These are phyloP conservation scores for Peniophora sp. DNA, from an alignment of 1,284 basidiomycete species.

Conservation along the genomic window DNA sequence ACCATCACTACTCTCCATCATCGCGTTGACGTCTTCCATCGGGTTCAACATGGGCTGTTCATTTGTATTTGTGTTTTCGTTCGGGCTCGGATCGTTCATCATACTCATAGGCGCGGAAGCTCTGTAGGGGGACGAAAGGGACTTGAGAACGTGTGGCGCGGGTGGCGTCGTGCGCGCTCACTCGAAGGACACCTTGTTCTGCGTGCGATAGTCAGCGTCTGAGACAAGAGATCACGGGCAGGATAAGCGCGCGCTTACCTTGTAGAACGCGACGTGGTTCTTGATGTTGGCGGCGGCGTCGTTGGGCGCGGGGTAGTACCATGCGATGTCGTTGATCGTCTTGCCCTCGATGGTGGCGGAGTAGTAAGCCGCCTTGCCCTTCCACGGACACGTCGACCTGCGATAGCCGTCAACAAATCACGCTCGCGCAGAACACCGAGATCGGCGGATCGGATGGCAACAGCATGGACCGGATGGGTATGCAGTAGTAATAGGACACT, in stretches of 20 bases:
- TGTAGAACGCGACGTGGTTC: slow-evolving; percentile 59
- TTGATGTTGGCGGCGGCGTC: slow-evolving; percentile 48
- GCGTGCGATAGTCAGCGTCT: neutral
- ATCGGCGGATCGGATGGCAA: neutral
- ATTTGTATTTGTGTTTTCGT: too few species aligned
- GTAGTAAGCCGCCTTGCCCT: slow-evolving; percentile 48
- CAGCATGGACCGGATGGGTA: neutral
- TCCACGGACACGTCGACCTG: neutral
- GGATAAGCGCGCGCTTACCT: slow-evolving; percentile 28
- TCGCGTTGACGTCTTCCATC: too few species aligned
- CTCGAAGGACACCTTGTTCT: slow-evolving; percentile 19
- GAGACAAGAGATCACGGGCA: neutral
- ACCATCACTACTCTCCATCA: too few species aligned
- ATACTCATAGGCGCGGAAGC: neutral
- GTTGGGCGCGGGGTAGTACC: slow-evolving; percentile 54
- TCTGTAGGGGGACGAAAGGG: neutral
- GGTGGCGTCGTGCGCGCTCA: neutral
- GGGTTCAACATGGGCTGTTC: neutral
- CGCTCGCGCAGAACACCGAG: neutral
- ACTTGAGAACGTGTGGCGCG: neutral
- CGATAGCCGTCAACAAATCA: neutral
- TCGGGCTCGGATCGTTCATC: neutral
- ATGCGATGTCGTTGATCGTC: slow-evolving; percentile 22
- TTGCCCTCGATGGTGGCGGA: slow-evolving; percentile 41
- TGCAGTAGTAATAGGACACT: slow-evolving; percentile 8